These are phyloP conservation scores for Phytophthora pistaciae DNA, from an alignment of 352 stramenopile genomes.

Conservation along the genomic window DNA sequence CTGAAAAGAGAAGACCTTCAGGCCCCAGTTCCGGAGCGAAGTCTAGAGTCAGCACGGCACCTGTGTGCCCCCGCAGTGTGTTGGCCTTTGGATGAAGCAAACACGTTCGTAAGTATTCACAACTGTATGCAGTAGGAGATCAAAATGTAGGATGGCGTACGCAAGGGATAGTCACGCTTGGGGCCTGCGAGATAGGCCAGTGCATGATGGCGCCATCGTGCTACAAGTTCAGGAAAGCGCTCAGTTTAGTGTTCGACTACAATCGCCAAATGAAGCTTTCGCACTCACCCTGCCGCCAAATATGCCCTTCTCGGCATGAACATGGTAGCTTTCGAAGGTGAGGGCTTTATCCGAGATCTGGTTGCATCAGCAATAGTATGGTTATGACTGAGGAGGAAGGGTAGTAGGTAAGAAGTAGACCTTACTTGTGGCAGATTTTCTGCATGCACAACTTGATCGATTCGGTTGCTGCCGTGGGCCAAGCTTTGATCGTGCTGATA, in stretches of 20 bases:
- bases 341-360: slow-evolving; percentile 45
- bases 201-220: slow-evolving; percentile 71
- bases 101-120: slow-evolving; percentile 1
- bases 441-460: slow-evolving; percentile 25
- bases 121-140: not conserved
- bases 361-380: not conserved
- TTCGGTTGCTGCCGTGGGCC: slow-evolving; percentile 13
- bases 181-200: slow-evolving; percentile 58
- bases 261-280: not conserved
- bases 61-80: slow-evolving; percentile 57
- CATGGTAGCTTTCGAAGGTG: slow-evolving; percentile 56
- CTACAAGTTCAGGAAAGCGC: slow-evolving; percentile 28
- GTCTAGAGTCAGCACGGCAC: slow-evolving; percentile 60
- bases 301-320: slow-evolving; percentile 53
- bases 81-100: slow-evolving; percentile 40
- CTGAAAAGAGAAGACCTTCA: slow-evolving; percentile 68
- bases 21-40: slow-evolving; percentile 52
- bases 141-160: slow-evolving; percentile 35
- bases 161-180: slow-evolving; percentile 53
- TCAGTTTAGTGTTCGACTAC: not conserved
- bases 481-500: slow-evolving; percentile 7
- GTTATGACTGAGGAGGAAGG: not conserved
- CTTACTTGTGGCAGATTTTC: slow-evolving; percentile 39
- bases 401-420: slow-evolving; percentile 2
- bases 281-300: slow-evolving; percentile 65